phyloP scores from a whole-genome alignment of 768 basidiomycete genomes.

The Pleurotus cornucopiae region DNA sequence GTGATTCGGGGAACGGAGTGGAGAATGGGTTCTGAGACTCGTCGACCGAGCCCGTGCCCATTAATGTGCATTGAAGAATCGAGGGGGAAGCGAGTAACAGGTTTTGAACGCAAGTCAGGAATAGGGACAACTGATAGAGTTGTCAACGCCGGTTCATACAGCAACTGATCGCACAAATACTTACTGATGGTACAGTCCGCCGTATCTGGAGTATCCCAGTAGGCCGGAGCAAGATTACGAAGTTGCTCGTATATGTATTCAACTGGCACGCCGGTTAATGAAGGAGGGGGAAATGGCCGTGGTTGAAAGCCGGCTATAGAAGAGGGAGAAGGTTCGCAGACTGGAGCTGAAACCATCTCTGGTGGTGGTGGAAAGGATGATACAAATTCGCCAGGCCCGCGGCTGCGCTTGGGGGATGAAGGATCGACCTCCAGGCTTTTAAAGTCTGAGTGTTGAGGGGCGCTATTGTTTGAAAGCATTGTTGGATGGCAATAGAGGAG shows the following conservation, averaged over 20 bases:
- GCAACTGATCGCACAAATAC: conserved; percentile 11
- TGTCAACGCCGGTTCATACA: background rate
- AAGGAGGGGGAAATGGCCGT: conserved; percentile 61
- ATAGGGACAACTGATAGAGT: conserved; percentile 43
- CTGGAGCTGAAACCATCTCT: conserved; percentile 21
- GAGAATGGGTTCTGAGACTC: conserved; percentile 48
- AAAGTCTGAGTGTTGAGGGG: conserved; percentile 19
- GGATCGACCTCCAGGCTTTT: conserved; percentile 24
- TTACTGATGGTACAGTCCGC: conserved; percentile 77
- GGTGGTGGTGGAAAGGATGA: conserved; percentile 11
- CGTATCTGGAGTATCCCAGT: conserved; percentile 74
- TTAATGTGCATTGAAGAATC: conserved; percentile 33
- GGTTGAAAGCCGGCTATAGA: conserved; percentile 42
- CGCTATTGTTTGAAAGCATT: conserved; percentile 28
- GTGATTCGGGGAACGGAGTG: conserved; percentile 53
- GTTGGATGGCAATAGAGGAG: conserved; percentile 13
- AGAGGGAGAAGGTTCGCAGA: conserved; percentile 20
- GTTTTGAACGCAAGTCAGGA: conserved; percentile 33
- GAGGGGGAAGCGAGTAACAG: conserved; percentile 23
- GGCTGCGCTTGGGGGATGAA: conserved; percentile 29
- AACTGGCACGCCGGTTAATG: conserved; percentile 58
- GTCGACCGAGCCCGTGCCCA: conserved; percentile 38
- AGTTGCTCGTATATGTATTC: conserved; percentile 73
- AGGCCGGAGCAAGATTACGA: conserved; percentile 57
- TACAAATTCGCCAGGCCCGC: conserved; percentile 35